These are phyloP conservation scores for Haberlea rhodopensis DNA, from an alignment of 257 asterid genomes.

Conservation along the genomic window DNA sequence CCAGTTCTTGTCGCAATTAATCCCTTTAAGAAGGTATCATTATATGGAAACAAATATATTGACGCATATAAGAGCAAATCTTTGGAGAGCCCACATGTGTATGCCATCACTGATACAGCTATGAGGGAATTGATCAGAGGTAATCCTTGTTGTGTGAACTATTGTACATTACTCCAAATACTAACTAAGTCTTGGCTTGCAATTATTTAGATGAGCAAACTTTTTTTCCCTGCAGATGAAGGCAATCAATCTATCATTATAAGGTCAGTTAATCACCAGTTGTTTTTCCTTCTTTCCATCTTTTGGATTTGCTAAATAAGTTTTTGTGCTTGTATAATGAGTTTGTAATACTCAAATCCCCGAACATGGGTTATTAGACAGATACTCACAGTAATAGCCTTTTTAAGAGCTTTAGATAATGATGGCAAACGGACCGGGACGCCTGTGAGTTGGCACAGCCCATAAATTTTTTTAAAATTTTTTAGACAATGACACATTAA, in stretches of 20 bases:
- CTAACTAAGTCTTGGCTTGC: constrained; percentile 17
- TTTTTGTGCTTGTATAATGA: constrained; percentile 3
- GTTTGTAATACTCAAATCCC: background rate
- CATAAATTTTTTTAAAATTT: too few relatives aligned
- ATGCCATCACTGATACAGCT: constrained; percentile 94
- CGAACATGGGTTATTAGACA: background rate
- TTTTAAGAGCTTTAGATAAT: too few relatives aligned
- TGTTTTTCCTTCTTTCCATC: constrained; percentile 6
- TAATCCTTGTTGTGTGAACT: constrained; percentile 29
- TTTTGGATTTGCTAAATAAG: constrained; percentile 1
- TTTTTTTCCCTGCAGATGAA: constrained; percentile 74
- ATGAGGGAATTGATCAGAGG: constrained; percentile 98
- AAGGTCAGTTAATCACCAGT: constrained; percentile 55
- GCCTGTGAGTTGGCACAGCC: too few relatives aligned
- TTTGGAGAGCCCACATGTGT: constrained; percentile 78
- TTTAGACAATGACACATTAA: too few relatives aligned
- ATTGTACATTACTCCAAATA: constrained; percentile 19
- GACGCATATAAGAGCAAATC: constrained; percentile 84
- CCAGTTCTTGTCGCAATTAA: constrained; percentile 95
- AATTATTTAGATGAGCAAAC: constrained; percentile 29
- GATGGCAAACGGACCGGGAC: too few relatives aligned
- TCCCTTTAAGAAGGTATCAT: constrained; percentile 82
- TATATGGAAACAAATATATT: constrained; percentile 71
- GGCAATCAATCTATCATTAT: constrained; percentile 95
- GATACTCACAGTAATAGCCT: background rate